These are phyloP conservation scores for Backusella luteola DNA, from an alignment of 192 early-diverging fungal genomes.

Conservation along the genomic window DNA sequence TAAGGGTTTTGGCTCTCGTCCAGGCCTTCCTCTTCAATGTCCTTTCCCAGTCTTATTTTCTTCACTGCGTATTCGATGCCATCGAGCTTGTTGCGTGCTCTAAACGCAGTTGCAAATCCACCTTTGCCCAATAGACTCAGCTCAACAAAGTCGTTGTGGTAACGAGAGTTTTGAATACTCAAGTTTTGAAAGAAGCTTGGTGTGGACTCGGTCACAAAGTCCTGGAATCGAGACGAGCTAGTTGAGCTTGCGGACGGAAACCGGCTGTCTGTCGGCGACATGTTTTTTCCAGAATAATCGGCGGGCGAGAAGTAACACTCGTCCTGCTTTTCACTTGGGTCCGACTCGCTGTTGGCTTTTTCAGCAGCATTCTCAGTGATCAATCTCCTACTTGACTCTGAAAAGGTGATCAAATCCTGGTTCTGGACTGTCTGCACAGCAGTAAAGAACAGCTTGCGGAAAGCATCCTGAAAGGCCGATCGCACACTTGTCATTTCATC, in stretches of 20 bases:
- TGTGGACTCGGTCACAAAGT: neutral
- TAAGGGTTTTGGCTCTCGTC: constrained; percentile 38
- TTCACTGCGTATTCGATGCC: constrained; percentile 92
- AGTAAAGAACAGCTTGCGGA: constrained; percentile 77
- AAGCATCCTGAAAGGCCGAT: constrained; percentile 82
- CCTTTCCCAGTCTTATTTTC: constrained; percentile 63
- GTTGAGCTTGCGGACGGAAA: neutral
- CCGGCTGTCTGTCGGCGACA: neutral
- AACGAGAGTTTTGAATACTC: constrained; percentile 64
- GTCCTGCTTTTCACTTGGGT: neutral
- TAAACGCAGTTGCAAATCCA: constrained; percentile 87
- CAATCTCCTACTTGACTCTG: neutral
- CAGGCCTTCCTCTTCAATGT: constrained; percentile 21
- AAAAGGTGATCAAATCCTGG: constrained; percentile 28
- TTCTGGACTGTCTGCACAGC: constrained; percentile 70
- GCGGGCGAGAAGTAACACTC: neutral
- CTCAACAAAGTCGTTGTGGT: constrained; percentile 83
- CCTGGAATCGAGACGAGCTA: neutral
- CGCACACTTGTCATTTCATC: constrained; percentile 80
- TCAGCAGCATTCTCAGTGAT: constrained; percentile 8
- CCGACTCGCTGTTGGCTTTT: neutral
- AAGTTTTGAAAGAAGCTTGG: constrained; percentile 19
- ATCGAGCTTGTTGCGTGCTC: constrained; percentile 86
- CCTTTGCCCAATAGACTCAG: constrained; percentile 80
- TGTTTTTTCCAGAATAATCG: constrained; percentile 1